These are phyloP conservation scores for Trypanosoma platydactyli DNA, from an alignment of 208 protist genomes.

Conservation along the genomic window DNA sequence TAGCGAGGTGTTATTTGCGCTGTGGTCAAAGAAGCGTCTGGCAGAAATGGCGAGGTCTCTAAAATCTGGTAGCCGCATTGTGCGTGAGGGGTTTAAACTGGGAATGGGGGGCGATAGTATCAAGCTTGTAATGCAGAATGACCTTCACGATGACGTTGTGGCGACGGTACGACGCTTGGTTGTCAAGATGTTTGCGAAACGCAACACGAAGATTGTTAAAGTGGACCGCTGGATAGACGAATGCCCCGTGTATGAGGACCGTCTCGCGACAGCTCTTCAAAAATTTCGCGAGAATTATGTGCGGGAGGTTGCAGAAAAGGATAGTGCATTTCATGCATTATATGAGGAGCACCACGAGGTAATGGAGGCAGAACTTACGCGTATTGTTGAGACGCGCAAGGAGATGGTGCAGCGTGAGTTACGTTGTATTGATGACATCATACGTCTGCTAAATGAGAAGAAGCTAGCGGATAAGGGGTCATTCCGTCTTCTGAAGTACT, in stretches of 20 bases:
- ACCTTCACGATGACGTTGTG: conserved; percentile 68
- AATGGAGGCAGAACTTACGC: conserved; percentile 63
- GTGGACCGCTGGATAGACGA: conserved; percentile 72
- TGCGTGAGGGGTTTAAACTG: conserved; percentile 62
- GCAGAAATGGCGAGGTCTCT: conserved; percentile 62
- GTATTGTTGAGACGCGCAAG: conserved; percentile 64
- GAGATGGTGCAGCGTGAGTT: conserved; percentile 50
- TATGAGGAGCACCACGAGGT: conserved; percentile 39
- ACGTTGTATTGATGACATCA: conserved; percentile 52
- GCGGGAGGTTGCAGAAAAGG: conserved; percentile 55
- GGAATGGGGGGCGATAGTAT: conserved; percentile 33
- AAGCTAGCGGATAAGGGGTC: conserved; percentile 74
- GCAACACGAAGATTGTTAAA: conserved; percentile 38
- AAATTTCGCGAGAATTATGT: conserved; percentile 69
- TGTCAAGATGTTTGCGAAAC: conserved; percentile 78
- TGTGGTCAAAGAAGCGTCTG: conserved; percentile 74
- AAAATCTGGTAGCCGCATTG: conserved; percentile 79
- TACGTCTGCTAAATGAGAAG: conserved; percentile 40
- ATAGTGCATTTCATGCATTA: conserved; percentile 51
- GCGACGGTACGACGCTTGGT: conserved; percentile 47
- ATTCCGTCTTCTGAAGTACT: conserved; percentile 87
- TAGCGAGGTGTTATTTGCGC: conserved; percentile 68
- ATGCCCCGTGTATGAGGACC: conserved; percentile 79
- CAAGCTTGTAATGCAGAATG: conserved; percentile 89
- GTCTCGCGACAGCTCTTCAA: conserved; percentile 57